Evolutionary conservation across 23 red algal genomes (phyloP).

Genomic region (Chondrus crispus): DNA sequence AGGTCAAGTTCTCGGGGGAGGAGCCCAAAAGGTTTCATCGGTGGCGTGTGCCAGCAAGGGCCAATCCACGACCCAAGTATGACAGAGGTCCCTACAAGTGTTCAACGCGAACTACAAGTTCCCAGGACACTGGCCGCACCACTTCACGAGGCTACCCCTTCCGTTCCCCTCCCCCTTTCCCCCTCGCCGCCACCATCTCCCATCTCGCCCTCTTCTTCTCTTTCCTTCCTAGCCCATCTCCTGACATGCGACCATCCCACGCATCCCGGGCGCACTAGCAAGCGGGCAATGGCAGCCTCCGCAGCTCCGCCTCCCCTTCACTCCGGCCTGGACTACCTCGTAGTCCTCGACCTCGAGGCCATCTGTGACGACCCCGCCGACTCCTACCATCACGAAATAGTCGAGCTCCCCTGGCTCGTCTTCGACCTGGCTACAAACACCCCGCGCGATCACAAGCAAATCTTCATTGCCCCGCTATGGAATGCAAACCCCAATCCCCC

Average conservation of each 20-base stretch:
- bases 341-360: conserved; percentile 73
- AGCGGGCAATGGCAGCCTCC: neutral
- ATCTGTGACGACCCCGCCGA: conserved; percentile 45
- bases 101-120: too few relatives aligned
- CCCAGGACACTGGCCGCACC: neutral
- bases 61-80: too few relatives aligned
- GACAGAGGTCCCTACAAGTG: too few relatives aligned
- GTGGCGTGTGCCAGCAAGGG: too few relatives aligned
- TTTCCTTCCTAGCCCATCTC: neutral
- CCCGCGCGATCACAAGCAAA: conserved; percentile 57
- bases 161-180: neutral
- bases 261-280: neutral
- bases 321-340: conserved; percentile 48
- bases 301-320: neutral
- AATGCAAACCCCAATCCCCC: conserved; percentile 52
- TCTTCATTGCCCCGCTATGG: conserved; percentile 51
- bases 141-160: neutral
- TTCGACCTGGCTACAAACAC: conserved; percentile 38
- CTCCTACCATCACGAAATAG: conserved; percentile 44
- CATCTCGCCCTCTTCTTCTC: neutral
- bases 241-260: neutral
- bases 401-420: conserved; percentile 71
- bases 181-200: neutral
- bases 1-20: too few relatives aligned
- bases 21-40: too few relatives aligned